Conservation (phyloP, 257 asterid species). For the Ehretia macrophylla region DNA sequence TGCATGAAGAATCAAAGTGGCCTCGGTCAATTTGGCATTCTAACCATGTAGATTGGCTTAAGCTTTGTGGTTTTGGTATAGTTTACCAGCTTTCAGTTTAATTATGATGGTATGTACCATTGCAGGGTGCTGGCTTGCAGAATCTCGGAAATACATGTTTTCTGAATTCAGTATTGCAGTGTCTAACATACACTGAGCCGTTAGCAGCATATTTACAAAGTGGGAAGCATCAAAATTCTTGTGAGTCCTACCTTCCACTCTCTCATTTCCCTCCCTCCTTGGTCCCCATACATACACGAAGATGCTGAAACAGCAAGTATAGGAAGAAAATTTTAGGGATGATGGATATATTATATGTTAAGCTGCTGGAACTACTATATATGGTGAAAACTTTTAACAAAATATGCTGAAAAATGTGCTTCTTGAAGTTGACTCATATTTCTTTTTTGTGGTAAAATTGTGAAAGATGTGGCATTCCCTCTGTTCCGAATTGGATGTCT, state of each 20-base stretch:
- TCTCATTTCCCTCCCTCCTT: neutral
- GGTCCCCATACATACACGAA: too few species aligned
- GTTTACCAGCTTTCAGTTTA: constrained; percentile 13
- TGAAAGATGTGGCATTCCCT: too few species aligned
- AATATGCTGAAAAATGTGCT: too few species aligned
- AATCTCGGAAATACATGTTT: constrained; percentile 97
- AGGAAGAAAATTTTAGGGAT: too few species aligned
- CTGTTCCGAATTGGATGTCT: too few species aligned
- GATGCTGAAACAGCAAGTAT: too few species aligned
- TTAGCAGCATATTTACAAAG: constrained; percentile 96
- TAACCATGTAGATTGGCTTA: neutral
- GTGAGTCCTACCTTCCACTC: constrained; percentile 44
- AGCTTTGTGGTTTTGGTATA: neutral
- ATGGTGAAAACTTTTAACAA: too few species aligned
- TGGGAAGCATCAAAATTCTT: constrained; percentile 88
- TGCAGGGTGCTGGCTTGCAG: constrained; percentile 98
- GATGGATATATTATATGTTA: too few species aligned
- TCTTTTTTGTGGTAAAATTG: too few species aligned
- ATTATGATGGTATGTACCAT: constrained; percentile 11
- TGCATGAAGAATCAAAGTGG: neutral
- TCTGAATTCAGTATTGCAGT: constrained; percentile 89
- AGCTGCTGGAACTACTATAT: too few species aligned
- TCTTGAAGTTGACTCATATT: too few species aligned
- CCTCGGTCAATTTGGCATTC: neutral
- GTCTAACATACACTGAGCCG: constrained; percentile 95